Base-by-base conservation (phyloP, 202 grass and related monocot genomes). In the Saccharum hybrid region DNA sequence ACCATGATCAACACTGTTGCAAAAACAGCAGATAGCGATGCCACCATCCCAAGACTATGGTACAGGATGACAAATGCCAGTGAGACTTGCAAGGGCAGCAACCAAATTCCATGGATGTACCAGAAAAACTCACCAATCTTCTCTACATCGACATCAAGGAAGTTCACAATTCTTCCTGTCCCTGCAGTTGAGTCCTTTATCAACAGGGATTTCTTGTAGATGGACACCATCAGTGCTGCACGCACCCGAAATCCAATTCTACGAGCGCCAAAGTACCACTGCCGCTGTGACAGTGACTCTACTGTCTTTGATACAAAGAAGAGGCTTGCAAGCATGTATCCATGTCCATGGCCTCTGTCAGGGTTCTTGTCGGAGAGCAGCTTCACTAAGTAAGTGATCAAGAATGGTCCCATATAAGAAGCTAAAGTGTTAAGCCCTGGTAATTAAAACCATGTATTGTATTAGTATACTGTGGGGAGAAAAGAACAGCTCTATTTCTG, bases 81-180 rank as follows among this genome's bases (percentile, higher is more conserved):
- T 62, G 86, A 91, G 69, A 98, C 77, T 84, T 98, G 92, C 26
- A 94, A 71, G 6, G 95, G 95, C 2, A 98, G 90, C 86, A 98
- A 64, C 95, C 95, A 98, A 37, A 94, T 89, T 19, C 92, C 87
- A 86, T 98, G 95, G 72, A 93, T 91, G 77, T 90, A 90, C 92
- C 72, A 94, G 73, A 94, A 93, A 81, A 98, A 98, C 22, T 94
- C 92, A 70, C 95, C 71, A 10, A 94, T 83, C 76, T 79, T 92
- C 81, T 98, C 95, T 2, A 90, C 87, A 66, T 98, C 95, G 2
- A 94, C 95, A 36, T 93, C 92, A 4, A 98, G 85, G 75, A 98
- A 85, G 72, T 94, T 98, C 3, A 98, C 75, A 40, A 94, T 89
- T 82, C 87, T 91, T 14, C 92, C 92, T 0, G 86, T 79, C 4